A percentile compares a stretch with the other conserved stretches of the same genome.
Conservation (phyloP, 2,329 filamentous ascomycete species). For the Exophiala aquamarina region DNA sequence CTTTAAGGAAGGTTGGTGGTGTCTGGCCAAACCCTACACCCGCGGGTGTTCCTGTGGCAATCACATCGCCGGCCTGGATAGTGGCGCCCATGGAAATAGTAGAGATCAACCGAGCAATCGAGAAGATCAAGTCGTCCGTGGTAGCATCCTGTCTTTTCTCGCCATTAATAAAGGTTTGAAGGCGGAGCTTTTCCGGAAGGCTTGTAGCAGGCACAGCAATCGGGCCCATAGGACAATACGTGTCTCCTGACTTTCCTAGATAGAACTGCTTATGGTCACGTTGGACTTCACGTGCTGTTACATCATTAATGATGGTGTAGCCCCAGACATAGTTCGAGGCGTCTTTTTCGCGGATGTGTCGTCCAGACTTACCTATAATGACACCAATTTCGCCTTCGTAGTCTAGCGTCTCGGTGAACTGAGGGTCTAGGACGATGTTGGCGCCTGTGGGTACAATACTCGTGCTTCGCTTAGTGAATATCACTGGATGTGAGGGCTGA, state of each 20-base stretch:
- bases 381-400: constrained; percentile 60
- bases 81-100: constrained; percentile 53
- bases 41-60: constrained; percentile 48
- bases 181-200: constrained; percentile 41
- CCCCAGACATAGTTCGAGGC: constrained; percentile 57
- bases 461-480: constrained; percentile 34
- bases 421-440: constrained; percentile 45
- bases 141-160: constrained; percentile 51
- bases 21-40: constrained; percentile 45
- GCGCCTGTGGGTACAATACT: constrained; percentile 52
- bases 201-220: constrained; percentile 49
- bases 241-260: constrained; percentile 71
- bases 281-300: constrained; percentile 55
- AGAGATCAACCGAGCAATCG: constrained; percentile 47
- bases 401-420: constrained; percentile 52
- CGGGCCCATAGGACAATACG: constrained; percentile 65
- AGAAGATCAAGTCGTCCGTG: constrained; percentile 53
- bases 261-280: constrained; percentile 62
- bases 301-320: constrained; percentile 58
- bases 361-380: constrained; percentile 54
- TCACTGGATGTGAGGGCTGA: constrained; percentile 32
- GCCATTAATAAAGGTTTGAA: constrained; percentile 52
- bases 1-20: constrained; percentile 38
- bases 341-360: constrained; percentile 43
- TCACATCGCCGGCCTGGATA: constrained; percentile 50